Evolutionary conservation across 2,329 filamentous ascomycete genomes (phyloP), one percentile per base, ranked within the genome.

Genomic region (Colletotrichum sp.): DNA sequence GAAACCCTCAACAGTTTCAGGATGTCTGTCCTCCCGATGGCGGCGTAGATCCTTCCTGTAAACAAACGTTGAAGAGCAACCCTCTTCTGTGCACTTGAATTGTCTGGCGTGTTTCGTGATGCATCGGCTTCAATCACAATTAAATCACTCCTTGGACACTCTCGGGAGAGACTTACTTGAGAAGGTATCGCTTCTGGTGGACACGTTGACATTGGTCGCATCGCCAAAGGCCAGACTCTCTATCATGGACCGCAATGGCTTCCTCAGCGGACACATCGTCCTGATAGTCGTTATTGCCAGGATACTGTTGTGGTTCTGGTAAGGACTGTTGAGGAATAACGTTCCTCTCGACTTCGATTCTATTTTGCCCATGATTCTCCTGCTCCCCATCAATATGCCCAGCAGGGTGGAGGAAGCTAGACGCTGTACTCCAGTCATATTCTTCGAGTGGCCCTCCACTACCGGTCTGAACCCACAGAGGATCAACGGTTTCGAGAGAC

Each of bases 391-490:
- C 10, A 1, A 48, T 48, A 62, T 79, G 76, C 26, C 77, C 78
- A 77, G 70, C 77, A 78, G 77, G 68, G 76, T 70, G 66, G 8
- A 64, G 24, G 30, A 67, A 43, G 30, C 38, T 13, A 6, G 66
- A 67, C 64, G 68, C 60, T 18, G 38, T 18, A 32, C 70, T 66
- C 38, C 67, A 58, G 7, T 76, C 73, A 72, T 77, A 73, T 43
- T 77, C 75, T 55, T 55, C 70, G 10, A 78, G 70, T 13, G 78
- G 78, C 60, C 78, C 78, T 55, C 66, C 66, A 71, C 56, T 62
- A 43, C 78, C 70, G 70, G 62, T 34, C 55, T 70, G 52, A 15
- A 66, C 32, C 75, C 77, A 79, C 28, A 15, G 24, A 32, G 76
- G 78, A 70, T 73, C 61, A 30, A 79, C 68, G 64, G 56, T 67